Evolutionary conservation across 192 early-diverging fungal genomes (phyloP).

Genomic region (Chytriomyces confervae): DNA sequence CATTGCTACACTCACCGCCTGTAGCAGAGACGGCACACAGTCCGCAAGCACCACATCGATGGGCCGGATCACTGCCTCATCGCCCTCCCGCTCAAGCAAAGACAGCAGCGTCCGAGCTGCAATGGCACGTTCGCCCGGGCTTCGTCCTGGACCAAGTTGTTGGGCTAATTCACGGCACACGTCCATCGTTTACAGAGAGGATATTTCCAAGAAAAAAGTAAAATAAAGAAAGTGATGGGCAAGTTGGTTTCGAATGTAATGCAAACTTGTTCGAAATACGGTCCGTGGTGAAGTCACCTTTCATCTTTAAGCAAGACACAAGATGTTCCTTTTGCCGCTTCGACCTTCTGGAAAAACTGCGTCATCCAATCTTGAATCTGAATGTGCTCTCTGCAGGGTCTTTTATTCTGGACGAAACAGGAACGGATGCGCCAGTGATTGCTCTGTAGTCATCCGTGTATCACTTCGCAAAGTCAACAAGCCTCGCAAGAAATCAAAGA

Average conservation of each 20-base stretch:
- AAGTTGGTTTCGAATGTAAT: neutral
- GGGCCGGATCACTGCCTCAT: conserved; percentile 11
- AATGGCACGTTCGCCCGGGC: conserved; percentile 21
- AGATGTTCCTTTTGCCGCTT: too few species aligned
- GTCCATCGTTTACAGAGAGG: neutral
- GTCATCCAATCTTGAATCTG: too few species aligned
- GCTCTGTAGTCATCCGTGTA: conserved; percentile 72
- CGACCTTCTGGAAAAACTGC: too few species aligned
- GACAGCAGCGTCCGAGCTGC: conserved; percentile 19
- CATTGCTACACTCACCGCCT: conserved; percentile 9
- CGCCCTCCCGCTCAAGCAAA: conserved; percentile 7
- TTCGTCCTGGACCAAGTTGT: conserved; percentile 20
- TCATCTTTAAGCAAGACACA: too few species aligned
- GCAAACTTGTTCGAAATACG: too few species aligned
- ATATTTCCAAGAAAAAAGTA: neutral
- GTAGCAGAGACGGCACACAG: conserved; percentile 34
- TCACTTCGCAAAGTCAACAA: conserved; percentile 64
- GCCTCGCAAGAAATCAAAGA: conserved; percentile 64
- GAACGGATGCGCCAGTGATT: conserved; percentile 83
- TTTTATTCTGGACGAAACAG: conserved; percentile 26
- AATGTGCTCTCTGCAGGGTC: too few species aligned
- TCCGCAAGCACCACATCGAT: conserved; percentile 39
- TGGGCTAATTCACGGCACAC: conserved; percentile 29
- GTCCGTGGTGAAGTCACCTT: too few species aligned
- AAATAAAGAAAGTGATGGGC: neutral